phyloP scores from a whole-genome alignment of 2,329 filamentous ascomycete species.

The Ophiognomonia clavigignenti-juglandacearum region DNA sequence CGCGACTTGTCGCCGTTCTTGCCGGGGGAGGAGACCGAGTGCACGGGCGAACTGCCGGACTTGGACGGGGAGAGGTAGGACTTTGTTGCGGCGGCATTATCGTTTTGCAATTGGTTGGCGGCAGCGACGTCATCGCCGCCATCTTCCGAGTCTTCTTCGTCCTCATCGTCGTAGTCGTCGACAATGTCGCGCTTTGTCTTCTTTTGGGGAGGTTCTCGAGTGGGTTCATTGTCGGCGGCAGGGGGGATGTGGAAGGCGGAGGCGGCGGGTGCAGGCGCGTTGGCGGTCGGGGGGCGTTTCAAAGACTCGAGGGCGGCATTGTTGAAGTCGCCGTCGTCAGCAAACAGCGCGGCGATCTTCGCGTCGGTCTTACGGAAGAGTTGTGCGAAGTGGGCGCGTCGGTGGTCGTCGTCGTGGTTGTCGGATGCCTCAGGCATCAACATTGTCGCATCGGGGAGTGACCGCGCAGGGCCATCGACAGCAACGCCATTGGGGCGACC shows the following conservation, averaged over 20 bases:
- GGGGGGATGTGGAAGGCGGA: constrained; percentile 38
- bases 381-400: constrained; percentile 70
- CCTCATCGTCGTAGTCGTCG: constrained; percentile 81
- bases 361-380: constrained; percentile 73
- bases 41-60: constrained; percentile 62
- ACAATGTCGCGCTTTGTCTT: constrained; percentile 73
- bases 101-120: constrained; percentile 42
- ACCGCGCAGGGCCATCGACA: constrained; percentile 54
- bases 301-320: constrained; percentile 49
- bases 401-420: constrained; percentile 63
- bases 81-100: constrained; percentile 50
- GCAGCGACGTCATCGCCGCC: constrained; percentile 50
- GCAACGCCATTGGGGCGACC: constrained; percentile 49
- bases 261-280: too few species aligned
- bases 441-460: constrained; percentile 41
- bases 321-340: constrained; percentile 50
- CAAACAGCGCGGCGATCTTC: constrained; percentile 72
- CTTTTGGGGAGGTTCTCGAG: constrained; percentile 62
- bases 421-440: constrained; percentile 58
- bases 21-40: constrained; percentile 56
- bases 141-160: constrained; percentile 68
- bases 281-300: constrained; percentile 30
- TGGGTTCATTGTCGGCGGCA: constrained; percentile 53
- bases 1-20: constrained; percentile 52
- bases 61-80: constrained; percentile 64